These are phyloP conservation scores for Backusella psychrophila DNA, from an alignment of 192 early-diverging fungal genomes.

Conservation along the genomic window DNA sequence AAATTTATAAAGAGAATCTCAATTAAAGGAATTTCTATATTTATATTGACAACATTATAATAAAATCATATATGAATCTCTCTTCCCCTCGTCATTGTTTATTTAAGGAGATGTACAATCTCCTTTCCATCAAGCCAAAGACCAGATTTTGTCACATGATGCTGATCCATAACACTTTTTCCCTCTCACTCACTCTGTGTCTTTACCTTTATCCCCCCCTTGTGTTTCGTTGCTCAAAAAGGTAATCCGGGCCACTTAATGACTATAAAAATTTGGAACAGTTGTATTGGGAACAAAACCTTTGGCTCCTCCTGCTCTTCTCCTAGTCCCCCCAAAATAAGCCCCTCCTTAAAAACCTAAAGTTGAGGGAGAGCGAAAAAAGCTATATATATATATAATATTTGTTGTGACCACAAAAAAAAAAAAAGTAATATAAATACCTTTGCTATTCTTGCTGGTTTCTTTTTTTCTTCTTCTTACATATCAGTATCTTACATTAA, in stretches of 20 bases:
- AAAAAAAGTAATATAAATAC: not conserved
- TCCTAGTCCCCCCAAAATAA: not conserved
- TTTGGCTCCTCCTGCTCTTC: not conserved
- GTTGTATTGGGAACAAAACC: not conserved
- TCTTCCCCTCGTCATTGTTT: not conserved
- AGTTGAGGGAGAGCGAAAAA: not conserved
- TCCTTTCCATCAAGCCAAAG: not conserved
- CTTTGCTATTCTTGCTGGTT: not conserved
- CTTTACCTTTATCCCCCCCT: not conserved
- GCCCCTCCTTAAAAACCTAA: not conserved
- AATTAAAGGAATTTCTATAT: not conserved
- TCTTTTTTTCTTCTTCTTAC: not conserved
- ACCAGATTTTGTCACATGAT: not conserved
- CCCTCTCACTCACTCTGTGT: not conserved
- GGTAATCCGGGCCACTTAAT: not conserved
- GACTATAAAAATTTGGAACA: not conserved
- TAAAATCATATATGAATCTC: not conserved
- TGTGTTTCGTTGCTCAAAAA: slow-evolving; percentile 1
- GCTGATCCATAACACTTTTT: not conserved
- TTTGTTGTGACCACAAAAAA: not conserved
- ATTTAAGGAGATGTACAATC: not conserved
- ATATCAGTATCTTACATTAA: not conserved
- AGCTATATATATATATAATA: not conserved
- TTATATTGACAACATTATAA: not conserved
- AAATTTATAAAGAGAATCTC: not conserved